A percentile compares a stretch with the other conserved stretches of the same genome.
phyloP scores from a whole-genome alignment of 768 basidiomycete species.

The Lentinula edodes region DNA sequence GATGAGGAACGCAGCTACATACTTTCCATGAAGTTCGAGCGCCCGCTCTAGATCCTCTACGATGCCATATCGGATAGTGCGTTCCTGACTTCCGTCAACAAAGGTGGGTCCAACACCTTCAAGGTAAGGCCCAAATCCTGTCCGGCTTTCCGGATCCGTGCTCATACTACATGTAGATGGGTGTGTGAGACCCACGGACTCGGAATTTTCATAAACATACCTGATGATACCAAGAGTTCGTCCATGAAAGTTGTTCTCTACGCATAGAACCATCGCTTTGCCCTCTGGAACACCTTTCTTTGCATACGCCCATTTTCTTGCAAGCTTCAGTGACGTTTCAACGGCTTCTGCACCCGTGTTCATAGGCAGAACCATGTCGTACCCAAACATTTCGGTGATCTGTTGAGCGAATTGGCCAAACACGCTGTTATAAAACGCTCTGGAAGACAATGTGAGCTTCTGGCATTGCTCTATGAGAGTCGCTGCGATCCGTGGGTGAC shows the following conservation, averaged over 20 bases:
- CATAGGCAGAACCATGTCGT: conserved; percentile 97
- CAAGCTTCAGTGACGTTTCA: conserved; percentile 93
- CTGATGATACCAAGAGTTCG: conserved; percentile 86
- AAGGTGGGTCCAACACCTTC: conserved; percentile 78
- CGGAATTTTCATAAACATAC: conserved; percentile 25
- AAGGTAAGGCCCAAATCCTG: conserved; percentile 89
- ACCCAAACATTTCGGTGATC: conserved; percentile 80
- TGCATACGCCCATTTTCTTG: conserved; percentile 95
- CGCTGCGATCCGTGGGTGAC: conserved; percentile 82
- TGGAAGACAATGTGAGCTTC: conserved; percentile 87
- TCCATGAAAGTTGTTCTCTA: conserved; percentile 93
- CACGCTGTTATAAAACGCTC: conserved; percentile 93
- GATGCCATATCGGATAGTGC: conserved; percentile 77
- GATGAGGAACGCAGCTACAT: conserved; percentile 89
- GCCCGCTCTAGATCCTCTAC: conserved; percentile 79
- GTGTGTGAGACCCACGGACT: conserved; percentile 1
- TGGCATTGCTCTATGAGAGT: conserved; percentile 82
- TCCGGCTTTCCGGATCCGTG: conserved; percentile 87
- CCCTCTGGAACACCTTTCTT: conserved; percentile 79
- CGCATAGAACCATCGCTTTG: conserved; percentile 81
- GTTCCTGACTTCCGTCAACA: conserved; percentile 43
- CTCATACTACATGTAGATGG: conserved; percentile 58
- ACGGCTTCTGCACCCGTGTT: conserved; percentile 99
- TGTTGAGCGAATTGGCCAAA: conserved; percentile 88
- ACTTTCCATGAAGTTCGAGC: conserved; percentile 70